Base-by-base conservation (phyloP, 208 protist species). In the Leishmania turanica region DNA sequence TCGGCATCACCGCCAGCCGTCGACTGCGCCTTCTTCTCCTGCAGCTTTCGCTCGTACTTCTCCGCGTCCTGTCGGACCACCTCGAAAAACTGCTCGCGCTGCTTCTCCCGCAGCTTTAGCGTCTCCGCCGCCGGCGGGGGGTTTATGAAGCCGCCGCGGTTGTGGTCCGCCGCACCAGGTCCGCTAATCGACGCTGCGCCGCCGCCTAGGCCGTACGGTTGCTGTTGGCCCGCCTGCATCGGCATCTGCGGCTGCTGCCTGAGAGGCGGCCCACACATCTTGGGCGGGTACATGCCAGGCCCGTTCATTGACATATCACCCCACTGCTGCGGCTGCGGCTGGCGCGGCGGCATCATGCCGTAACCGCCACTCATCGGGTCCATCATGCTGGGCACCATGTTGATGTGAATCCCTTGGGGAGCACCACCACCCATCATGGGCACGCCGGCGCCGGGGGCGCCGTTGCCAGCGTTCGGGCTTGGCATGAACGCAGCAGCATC, bases 81-180 rank as follows among this genome's bases (percentile, higher is more conserved):
- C 1, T 95, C 91, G 24, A 96, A 88, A 79, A 89, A 97, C 86
- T 95, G 91, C 80, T 95, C 92, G 8, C 90, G 87, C 82, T 96
- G 94, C 78, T 92, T 82, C 88, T 97, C 92, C 5, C 94, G 92
- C 81, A 96, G 77, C 80, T 92, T 91, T 66, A 95, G 49, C 47
- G 82, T 89, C 74, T 96, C 90, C 60, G 93, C 86, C 0, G 91
- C 87, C 0, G 92, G 91, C 42, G 72, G 75, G 0, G 91, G 87
- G 77, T 97, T 97, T 53, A 66, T 47, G 27, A 34, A 78, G 75
- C 40, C 40, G 40, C 58, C 6, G 75, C 45, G 37, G 75, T 19
- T 78, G 17, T 77, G 27, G 6, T 54, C 49, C 31, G 51, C 11
- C 3, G 51, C 49, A 42, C 49, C 71, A 7, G 51, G 2, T 45